Percentiles rank a stretch among this genome's conserved stretches.
Evolutionary conservation across 352 stramenopile genomes (phyloP).

Genomic region (Phytophthora cryptogea): DNA sequence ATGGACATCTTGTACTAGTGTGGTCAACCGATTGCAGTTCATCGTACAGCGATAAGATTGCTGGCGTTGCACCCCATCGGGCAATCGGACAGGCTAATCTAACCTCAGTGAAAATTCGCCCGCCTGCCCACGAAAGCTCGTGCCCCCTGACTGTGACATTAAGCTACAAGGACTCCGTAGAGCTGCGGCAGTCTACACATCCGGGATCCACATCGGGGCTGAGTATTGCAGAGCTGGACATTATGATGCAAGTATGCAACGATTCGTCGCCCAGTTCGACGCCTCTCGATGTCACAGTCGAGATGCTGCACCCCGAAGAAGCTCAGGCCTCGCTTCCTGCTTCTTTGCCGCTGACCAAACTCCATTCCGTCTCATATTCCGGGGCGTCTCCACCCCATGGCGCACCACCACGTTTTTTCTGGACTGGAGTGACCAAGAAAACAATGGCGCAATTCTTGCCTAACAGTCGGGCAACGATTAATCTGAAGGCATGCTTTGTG

Average conservation of each 20-base stretch:
- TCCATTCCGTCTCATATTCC: constrained; percentile 30
- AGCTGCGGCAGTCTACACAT: constrained; percentile 25
- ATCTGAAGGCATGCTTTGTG: constrained; percentile 77
- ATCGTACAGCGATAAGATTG: constrained; percentile 21
- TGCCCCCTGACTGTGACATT: constrained; percentile 80
- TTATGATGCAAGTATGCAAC: constrained; percentile 82
- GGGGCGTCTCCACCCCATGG: constrained; percentile 15
- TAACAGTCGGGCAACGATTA: constrained; percentile 47
- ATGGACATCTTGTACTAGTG: constrained; percentile 69
- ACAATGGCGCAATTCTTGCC: constrained; percentile 56
- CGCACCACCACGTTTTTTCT: constrained; percentile 76
- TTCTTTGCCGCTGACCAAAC: constrained; percentile 31
- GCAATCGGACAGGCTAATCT: constrained; percentile 71
- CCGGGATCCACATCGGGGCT: constrained; percentile 25
- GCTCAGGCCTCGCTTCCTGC: constrained; percentile 36
- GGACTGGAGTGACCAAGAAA: constrained; percentile 80
- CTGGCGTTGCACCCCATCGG: constrained; percentile 20
- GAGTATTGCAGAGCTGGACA: constrained; percentile 63
- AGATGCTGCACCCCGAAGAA: constrained; percentile 80
- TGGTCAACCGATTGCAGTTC: constrained; percentile 55
- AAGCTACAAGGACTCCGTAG: constrained; percentile 48
- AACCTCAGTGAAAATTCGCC: constrained; percentile 62
- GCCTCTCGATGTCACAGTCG: constrained; percentile 77
- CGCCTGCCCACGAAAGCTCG: constrained; percentile 42
- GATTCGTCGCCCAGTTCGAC: constrained; percentile 50